Conservation (phyloP, 139 green algal species). For the Pseudopediastrum boryanum region DNA sequence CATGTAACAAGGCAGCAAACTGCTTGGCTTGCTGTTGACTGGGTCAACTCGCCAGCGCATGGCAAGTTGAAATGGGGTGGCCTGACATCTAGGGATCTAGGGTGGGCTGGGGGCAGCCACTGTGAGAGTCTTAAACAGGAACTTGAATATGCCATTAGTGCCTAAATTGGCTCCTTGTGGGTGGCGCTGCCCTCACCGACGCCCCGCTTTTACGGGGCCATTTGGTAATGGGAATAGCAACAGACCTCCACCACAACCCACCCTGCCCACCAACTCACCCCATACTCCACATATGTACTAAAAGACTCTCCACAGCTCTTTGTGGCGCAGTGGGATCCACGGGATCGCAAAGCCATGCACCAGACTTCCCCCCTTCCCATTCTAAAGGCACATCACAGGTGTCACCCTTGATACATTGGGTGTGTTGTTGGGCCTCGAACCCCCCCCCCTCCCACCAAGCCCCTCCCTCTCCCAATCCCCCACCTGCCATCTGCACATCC, state of each 20-base stretch:
- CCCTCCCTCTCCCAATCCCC: constrained; percentile 64
- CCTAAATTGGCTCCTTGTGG: background rate
- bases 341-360: constrained; percentile 86
- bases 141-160: background rate
- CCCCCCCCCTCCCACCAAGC: background rate
- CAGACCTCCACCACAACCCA: background rate
- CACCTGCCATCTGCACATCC: constrained; percentile 86
- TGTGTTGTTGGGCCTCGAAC: constrained; percentile 44
- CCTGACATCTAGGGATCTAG: background rate
- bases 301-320: constrained; percentile 93
- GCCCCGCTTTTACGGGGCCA: background rate
- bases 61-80: background rate
- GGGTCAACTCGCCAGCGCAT: too few species aligned
- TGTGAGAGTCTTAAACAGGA: background rate
- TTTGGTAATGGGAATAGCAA: background rate
- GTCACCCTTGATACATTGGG: constrained; percentile 82
- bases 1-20: too few species aligned
- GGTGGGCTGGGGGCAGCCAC: background rate
- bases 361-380: constrained; percentile 78
- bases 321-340: constrained; percentile 82
- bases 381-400: background rate
- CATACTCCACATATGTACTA: constrained; percentile 34
- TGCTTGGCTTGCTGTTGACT: too few species aligned
- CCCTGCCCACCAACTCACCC: too few species aligned
- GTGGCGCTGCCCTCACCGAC: background rate